These are phyloP conservation scores for Barnettozyma sucrosica DNA, from an alignment of 805 yeast genomes.

Conservation along the genomic window DNA sequence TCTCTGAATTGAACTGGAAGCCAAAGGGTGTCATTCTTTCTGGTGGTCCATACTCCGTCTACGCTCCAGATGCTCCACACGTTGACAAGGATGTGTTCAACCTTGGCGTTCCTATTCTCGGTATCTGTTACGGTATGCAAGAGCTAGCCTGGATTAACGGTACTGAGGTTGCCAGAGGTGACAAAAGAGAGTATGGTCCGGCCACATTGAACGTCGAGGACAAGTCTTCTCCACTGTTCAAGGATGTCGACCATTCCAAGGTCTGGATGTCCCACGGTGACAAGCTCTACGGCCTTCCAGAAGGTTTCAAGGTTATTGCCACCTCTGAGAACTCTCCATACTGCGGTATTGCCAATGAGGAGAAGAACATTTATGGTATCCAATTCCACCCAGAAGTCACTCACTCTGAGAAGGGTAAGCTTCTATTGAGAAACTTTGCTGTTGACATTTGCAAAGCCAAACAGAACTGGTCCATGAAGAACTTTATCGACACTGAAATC, in stretches of 20 bases:
- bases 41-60: conserved; percentile 97
- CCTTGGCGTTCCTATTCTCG: conserved; percentile 87
- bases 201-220: conserved; percentile 81
- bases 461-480: conserved; percentile 97
- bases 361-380: conserved; percentile 79
- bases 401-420: conserved; percentile 89
- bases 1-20: conserved; percentile 83
- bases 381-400: conserved; percentile 99
- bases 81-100: conserved; percentile 93
- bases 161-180: conserved; percentile 87
- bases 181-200: conserved; percentile 97
- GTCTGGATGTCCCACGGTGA: conserved; percentile 99
- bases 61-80: conserved; percentile 93
- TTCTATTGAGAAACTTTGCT: conserved; percentile 85
- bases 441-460: conserved; percentile 79
- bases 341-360: conserved; percentile 82
- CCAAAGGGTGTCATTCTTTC: conserved; percentile 95
- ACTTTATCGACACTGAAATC: conserved; percentile 95
- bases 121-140: conserved; percentile 99
- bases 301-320: conserved; percentile 84
- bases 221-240: conserved; percentile 61
- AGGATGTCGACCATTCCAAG: conserved; percentile 87
- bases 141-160: conserved; percentile 98
- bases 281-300: conserved; percentile 85
- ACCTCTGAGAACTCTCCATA: conserved; percentile 91